phyloP scores from a whole-genome alignment of 1,284 basidiomycete genomes.

The Melanopsichium pennsylvanicum region DNA sequence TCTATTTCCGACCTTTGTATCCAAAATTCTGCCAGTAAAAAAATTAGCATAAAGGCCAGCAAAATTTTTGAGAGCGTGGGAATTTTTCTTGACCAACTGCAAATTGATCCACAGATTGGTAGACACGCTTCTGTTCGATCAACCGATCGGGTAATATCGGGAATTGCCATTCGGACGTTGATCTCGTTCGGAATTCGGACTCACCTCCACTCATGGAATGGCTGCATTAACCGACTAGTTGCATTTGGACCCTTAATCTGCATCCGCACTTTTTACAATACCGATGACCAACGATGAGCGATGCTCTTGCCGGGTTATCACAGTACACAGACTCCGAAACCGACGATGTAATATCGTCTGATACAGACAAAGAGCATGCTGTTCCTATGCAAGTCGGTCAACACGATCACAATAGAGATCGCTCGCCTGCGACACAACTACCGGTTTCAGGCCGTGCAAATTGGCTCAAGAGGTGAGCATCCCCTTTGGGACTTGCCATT shows the following conservation, averaged over 20 bases:
- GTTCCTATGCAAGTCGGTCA: too few relatives aligned
- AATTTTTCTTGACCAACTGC: constrained; percentile 15
- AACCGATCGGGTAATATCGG: constrained; percentile 8
- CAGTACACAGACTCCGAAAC: constrained; percentile 25
- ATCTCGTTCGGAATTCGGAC: constrained; percentile 4
- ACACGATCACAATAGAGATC: too few relatives aligned
- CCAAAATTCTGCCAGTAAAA: not conserved
- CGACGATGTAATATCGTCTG: not conserved
- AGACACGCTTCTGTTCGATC: not conserved
- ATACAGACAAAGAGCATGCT: not conserved
- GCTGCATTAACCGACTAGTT: too few relatives aligned
- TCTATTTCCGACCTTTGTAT: not conserved
- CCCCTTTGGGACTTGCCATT: too few relatives aligned
- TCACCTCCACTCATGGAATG: not conserved
- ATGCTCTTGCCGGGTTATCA: constrained; percentile 11
- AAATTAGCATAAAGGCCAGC: not conserved
- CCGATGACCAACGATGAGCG: constrained; percentile 32
- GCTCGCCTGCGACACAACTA: too few relatives aligned
- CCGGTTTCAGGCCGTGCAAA: not conserved
- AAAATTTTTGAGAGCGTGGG: constrained; percentile 15
- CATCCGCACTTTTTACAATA: too few relatives aligned
- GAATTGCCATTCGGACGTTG: too few relatives aligned
- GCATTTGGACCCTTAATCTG: too few relatives aligned
- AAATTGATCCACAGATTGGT: not conserved
- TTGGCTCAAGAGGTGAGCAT: constrained; percentile 14